These are phyloP conservation scores for Ploettnerulaceae sp. DNA, from an alignment of 2,329 filamentous ascomycete genomes.

Conservation along the genomic window DNA sequence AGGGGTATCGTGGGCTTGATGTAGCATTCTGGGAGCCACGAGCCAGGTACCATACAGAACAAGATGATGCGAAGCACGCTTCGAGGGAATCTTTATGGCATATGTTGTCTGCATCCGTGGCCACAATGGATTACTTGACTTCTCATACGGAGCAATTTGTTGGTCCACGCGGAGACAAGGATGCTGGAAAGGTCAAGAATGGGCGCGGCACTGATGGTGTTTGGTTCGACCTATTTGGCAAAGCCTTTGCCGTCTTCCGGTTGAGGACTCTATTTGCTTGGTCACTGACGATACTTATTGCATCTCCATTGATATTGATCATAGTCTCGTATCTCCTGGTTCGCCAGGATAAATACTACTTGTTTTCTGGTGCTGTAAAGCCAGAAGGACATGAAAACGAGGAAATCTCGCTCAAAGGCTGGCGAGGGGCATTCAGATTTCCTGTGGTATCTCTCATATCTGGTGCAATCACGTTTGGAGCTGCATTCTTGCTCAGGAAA, in stretches of 20 bases:
- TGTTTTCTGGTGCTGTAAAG: conserved; percentile 61
- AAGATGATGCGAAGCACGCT: conserved; percentile 80
- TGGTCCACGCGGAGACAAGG: conserved; percentile 49
- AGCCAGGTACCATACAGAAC: conserved; percentile 82
- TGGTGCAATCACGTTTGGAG: conserved; percentile 61
- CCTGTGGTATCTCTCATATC: conserved; percentile 69
- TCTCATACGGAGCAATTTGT: conserved; percentile 63
- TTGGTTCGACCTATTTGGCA: conserved; percentile 92
- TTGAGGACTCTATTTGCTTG: conserved; percentile 83
- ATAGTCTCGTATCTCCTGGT: conserved; percentile 64
- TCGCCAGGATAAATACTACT: conserved; percentile 77
- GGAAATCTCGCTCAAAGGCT: conserved; percentile 63
- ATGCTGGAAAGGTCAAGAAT: conserved; percentile 58
- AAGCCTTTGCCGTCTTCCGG: conserved; percentile 70
- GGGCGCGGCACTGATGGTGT: conserved; percentile 67
- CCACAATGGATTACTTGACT: conserved; percentile 67
- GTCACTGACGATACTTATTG: conserved; percentile 77
- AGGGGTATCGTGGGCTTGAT: conserved; percentile 83
- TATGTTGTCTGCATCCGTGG: conserved; percentile 82
- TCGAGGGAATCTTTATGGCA: conserved; percentile 75
- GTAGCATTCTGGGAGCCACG: conserved; percentile 87
- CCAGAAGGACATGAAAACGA: conserved; percentile 58
- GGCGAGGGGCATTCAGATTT: conserved; percentile 79
- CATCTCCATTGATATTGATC: conserved; percentile 68
- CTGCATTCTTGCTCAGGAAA: conserved; percentile 72